These are phyloP conservation scores for Psidium friedrichsthalianum DNA, from an alignment of 345 rosid species.

Conservation along the genomic window DNA sequence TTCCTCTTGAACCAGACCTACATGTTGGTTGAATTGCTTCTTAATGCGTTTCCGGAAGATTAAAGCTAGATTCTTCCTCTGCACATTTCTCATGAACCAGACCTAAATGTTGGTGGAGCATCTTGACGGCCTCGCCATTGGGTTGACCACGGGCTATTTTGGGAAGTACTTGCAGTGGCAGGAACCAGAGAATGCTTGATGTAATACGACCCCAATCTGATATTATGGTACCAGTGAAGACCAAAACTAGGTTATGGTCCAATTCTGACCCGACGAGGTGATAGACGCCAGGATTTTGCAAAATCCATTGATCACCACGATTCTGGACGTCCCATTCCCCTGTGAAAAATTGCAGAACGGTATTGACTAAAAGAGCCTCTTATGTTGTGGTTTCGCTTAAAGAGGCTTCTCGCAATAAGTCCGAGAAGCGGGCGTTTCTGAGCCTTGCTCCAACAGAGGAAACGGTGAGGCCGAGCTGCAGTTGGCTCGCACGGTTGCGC, in stretches of 20 bases:
- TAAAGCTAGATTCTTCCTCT: background rate
- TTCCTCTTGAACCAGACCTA: background rate
- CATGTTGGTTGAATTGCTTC: background rate
- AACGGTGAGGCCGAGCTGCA: conserved; percentile 46
- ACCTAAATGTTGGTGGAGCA: no score
- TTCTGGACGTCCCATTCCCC: no score
- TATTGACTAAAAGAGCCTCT: background rate
- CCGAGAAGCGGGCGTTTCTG: background rate
- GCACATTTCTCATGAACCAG: no score
- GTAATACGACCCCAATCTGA: no score
- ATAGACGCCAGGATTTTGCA: no score
- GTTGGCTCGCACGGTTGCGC: conserved; percentile 69
- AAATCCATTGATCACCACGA: no score
- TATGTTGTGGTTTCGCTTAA: background rate
- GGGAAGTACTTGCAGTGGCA: conserved; percentile 88
- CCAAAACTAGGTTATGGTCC: no score
- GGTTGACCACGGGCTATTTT: conserved; percentile 69
- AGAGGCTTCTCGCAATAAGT: background rate
- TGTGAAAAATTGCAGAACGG: background rate
- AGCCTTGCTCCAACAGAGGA: conserved; percentile 8
- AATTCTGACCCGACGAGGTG: no score
- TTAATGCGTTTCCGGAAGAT: background rate
- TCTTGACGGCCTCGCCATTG: conserved; percentile 34
- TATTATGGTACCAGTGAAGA: no score
- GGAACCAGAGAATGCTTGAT: conserved; percentile 90